Evolutionary conservation across 768 basidiomycete species (phyloP), one percentile per base, ranked within the genome.

Genomic region (Boletus huronensis): DNA sequence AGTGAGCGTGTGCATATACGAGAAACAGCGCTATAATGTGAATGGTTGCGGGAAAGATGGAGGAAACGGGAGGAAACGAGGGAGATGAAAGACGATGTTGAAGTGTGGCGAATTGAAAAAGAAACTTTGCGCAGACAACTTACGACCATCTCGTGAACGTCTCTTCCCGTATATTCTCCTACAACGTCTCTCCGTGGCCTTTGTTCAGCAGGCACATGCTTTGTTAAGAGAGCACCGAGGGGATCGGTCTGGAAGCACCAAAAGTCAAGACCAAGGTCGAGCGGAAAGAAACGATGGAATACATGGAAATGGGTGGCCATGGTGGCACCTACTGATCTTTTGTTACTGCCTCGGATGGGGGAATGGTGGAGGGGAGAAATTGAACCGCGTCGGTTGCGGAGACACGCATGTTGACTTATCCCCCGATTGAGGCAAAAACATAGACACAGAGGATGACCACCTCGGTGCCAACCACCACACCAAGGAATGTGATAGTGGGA

Each of bases 61-160:
- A 60, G 21, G n/a, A 19, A 47, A 45, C 35, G 55, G 1, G 57
- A 47, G 7, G 58, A 21, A 2, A 57, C 42, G 50, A 17, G 55
- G 53, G 46, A 53, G 19, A 67, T 35, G 10, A 50, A 54, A 45
- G 52, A 8, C 8, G 53, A 60, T 35, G 51, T 13, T 29, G 45
- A 39, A 53, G 36, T 40, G 28, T 43, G 16, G 23, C 39, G 36
- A 29, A 51, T 50, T n/a, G 48, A 32, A 57, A 64, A 57, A 13
- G 28, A 52, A 32, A 50, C 38, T 51, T 61, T 59, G 61, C 40
- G 52, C 41, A 65, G 47, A 54, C 39, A 55, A 80, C 79, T 85
- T 73, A 93, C 90, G 65, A 92, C 88, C 58, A 93, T 75, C 41
- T 87, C 83, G 71, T 90, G 85, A 57, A 89, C 82, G 66, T 93